Evolutionary conservation across 2,329 filamentous ascomycete genomes (phyloP), one percentile per base, ranked within the genome.

Genomic region (Cryphonectria nitschkei): DNA sequence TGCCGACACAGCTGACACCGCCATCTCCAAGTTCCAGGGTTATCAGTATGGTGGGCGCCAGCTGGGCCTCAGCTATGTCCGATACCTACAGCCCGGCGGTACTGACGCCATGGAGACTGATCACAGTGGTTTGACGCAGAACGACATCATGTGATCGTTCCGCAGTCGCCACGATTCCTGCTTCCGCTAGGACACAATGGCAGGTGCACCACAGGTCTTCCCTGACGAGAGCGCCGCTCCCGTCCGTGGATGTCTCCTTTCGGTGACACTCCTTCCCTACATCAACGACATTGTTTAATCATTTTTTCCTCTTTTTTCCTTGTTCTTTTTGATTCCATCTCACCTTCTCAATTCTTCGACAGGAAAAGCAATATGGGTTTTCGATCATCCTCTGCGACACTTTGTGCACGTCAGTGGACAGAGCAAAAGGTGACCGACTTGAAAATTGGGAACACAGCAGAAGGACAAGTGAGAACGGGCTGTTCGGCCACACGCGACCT

Each of bases 31-130:
- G 81, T 99, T 99, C 84, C 95, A 96, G 76, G 94, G 94, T 70
- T 99, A 99, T 80, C 93, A 97, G 80, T 99, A 99, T 78, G 96
- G 96, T 75, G 95, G 95, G 69, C 94, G 96, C 75, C 96, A 96
- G 76, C 90, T 99, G 72, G 94, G 95, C 70, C 87, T 99, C 78
- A 95, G 91, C 80, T 98, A 93, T 78, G 95, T 98, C 84, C 97
- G 96, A 82, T 98, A 98, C 82, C 85, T 93, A 75, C 95, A 88
- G 68, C 87, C 89, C 56, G 86, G 86, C 65, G 83, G 83, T 61
- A 83, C 83, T 74, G 92, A 95, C 74, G 87, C 85, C 76, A 97
- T 98, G 94, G 95, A 98, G 75, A 93, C 91, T 46, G 90, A 94
- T 73, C 87, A 88, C 69, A 89, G 86, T 66, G 92, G 91, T 73